These are phyloP conservation scores for Leptomonas pyrrhocoris DNA, from an alignment of 208 protist genomes.

Conservation along the genomic window DNA sequence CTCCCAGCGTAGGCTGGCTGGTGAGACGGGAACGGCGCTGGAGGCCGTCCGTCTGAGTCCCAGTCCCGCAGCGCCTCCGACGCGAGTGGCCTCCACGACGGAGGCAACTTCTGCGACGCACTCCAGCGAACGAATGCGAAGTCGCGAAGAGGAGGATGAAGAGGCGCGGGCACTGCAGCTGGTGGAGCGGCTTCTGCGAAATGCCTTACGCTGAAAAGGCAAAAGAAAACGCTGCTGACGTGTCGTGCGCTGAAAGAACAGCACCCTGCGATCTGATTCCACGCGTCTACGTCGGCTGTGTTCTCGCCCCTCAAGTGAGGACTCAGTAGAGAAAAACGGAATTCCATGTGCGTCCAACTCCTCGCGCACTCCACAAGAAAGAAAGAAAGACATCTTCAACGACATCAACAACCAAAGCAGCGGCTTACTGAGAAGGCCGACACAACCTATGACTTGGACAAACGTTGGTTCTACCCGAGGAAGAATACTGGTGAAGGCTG, in stretches of 20 bases:
- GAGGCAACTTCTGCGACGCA: neutral
- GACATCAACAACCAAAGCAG: too few species aligned
- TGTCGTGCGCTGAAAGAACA: too few species aligned
- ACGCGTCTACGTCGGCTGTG: neutral
- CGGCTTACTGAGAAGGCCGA: too few species aligned
- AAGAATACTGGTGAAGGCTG: too few species aligned
- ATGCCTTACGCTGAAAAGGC: constrained; percentile 14
- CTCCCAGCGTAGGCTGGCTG: constrained; percentile 5
- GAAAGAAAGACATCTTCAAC: too few species aligned
- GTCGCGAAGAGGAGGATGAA: neutral
- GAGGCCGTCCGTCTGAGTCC: neutral
- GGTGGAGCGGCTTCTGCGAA: constrained; percentile 27
- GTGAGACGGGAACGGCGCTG: neutral
- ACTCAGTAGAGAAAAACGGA: too few species aligned
- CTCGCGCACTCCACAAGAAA: too few species aligned
- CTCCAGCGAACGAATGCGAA: neutral
- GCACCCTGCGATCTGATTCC: neutral
- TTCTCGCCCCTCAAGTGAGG: too few species aligned
- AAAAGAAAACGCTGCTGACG: neutral
- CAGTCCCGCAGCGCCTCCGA: neutral
- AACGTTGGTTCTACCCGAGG: too few species aligned
- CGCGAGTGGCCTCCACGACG: neutral
- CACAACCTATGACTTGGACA: too few species aligned
- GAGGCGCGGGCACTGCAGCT: constrained; percentile 20
- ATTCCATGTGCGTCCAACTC: too few species aligned